Evolutionary conservation across 805 yeast species (phyloP).

Genomic region (Lachancea fermentati): DNA sequence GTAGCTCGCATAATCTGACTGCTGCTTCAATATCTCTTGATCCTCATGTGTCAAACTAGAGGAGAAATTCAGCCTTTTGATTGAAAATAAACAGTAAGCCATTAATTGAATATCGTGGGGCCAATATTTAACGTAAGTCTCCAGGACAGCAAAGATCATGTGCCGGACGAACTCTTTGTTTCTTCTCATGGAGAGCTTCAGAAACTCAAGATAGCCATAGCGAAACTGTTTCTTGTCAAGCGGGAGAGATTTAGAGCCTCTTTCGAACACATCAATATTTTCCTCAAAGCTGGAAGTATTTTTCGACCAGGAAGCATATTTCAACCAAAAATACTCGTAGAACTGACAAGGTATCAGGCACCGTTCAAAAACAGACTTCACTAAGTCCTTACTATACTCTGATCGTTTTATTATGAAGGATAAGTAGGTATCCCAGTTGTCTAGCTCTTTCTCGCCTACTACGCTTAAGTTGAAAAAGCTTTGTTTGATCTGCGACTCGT

Average conservation of each 20-base stretch:
- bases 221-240: constrained; percentile 16
- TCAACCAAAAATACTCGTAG: constrained; percentile 60
- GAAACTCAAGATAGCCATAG: constrained; percentile 14
- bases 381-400: constrained; percentile 26
- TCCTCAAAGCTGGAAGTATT: constrained; percentile 26
- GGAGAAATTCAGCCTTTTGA: constrained; percentile 21
- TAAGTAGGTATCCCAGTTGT: constrained; percentile 60
- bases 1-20: constrained; percentile 19
- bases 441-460: constrained; percentile 38
- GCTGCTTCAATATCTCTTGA: constrained; percentile 19
- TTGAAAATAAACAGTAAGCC: constrained; percentile 19
- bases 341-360: constrained; percentile 64
- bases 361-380: constrained; percentile 58
- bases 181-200: constrained; percentile 13
- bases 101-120: constrained; percentile 17
- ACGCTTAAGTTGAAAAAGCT: constrained; percentile 50
- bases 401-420: constrained; percentile 42
- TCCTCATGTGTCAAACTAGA: constrained; percentile 16
- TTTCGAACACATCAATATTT: constrained; percentile 42
- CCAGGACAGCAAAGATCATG: constrained; percentile 6
- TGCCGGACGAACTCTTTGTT: constrained; percentile 13
- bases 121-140: constrained; percentile 14
- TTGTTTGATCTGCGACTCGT: constrained; percentile 58
- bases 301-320: constrained; percentile 52
- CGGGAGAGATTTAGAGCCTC: constrained; percentile 44